phyloP scores from a whole-genome alignment of 257 asterid species.

The Solanum appendiculatum region DNA sequence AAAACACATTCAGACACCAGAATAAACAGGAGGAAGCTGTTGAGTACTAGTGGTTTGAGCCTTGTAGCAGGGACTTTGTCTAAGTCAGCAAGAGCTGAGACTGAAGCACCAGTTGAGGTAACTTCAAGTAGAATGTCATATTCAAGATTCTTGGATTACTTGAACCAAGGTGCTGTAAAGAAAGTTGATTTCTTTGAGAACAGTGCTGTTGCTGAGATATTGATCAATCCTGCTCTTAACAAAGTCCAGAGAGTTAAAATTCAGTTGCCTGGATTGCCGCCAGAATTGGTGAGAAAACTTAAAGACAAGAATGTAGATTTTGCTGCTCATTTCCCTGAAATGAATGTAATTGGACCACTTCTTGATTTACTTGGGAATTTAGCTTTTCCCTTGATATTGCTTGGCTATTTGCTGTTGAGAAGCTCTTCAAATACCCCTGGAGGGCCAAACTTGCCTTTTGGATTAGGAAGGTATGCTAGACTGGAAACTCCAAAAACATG shows the following conservation, averaged over 20 bases:
- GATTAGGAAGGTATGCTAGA: slow-evolving; percentile 43
- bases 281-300: slow-evolving; percentile 38
- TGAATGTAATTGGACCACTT: slow-evolving; percentile 12
- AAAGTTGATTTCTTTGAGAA: slow-evolving; percentile 57
- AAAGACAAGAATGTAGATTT: slow-evolving; percentile 46
- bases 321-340: slow-evolving; percentile 39
- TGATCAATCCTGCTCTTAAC: slow-evolving; percentile 25
- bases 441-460: slow-evolving; percentile 61
- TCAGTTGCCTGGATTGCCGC: slow-evolving; percentile 56
- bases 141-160: slow-evolving; percentile 49
- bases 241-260: slow-evolving; percentile 50
- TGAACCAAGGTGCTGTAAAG: slow-evolving; percentile 41
- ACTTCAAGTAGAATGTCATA: slow-evolving; percentile 56
- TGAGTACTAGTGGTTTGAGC: slow-evolving; percentile 22
- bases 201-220: slow-evolving; percentile 56
- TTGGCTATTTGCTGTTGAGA: slow-evolving; percentile 33
- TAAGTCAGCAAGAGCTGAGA: slow-evolving; percentile 24
- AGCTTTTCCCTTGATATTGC: slow-evolving; percentile 47
- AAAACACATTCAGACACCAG: slow-evolving; percentile 9
- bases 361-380: slow-evolving; percentile 46
- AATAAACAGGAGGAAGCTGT: slow-evolving; percentile 28
- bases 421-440: slow-evolving; percentile 29
- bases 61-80: slow-evolving; percentile 25
- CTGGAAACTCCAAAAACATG: neutral
- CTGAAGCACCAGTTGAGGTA: slow-evolving; percentile 33